Evolutionary conservation across 176 grass and related monocot genomes (phyloP), one percentile per base, ranked within the genome.

Genomic region (Calamus simplicifolius): DNA sequence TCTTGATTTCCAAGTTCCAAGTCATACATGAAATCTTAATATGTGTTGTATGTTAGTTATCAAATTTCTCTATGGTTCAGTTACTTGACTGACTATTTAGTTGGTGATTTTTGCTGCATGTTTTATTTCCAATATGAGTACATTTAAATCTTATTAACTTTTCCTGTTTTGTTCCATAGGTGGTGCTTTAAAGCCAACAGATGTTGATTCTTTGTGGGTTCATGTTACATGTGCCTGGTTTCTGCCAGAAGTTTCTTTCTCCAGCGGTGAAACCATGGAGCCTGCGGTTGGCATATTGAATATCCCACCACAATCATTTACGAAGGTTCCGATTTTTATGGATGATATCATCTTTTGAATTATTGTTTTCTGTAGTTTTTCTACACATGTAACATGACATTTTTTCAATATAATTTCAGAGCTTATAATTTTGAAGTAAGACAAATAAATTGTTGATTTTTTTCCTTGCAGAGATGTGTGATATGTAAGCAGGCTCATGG

Each of bases 161-260:
- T 15, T 10, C 27, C 19, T 38, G 18, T 53, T 52, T 55, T 67
- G 12, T 66, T 14, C 62, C 3, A 13, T 56, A 98, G 93, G 93
- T 3, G 93, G 93, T 53, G 93, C 93, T 57, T 75, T 98, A 15
- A 98, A 98, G 79, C 84, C 70, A 68, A 88, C 93, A 52, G 79
- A 88, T 78, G 60, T 92, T 79, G 81, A 84, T 58, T 64, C 79
- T 72, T 65, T 98, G 27, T 98, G 87, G 93, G 87, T 88, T 76
- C 93, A 98, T 80, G 35, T 98, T 48, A 92, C 81, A 64, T 98
- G 93, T 63, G 87, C 87, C 18, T 98, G 93, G 93, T 98, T 85
- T 80, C 93, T 88, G 64, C 93, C 87, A 61, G 80, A 85, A 76
- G 84, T 92, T 15, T 76, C 80, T 6, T 98, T 98, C 77, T 78